phyloP scores from a whole-genome alignment of 2,329 filamentous ascomycete species.

The Aspergillus clavatus region DNA sequence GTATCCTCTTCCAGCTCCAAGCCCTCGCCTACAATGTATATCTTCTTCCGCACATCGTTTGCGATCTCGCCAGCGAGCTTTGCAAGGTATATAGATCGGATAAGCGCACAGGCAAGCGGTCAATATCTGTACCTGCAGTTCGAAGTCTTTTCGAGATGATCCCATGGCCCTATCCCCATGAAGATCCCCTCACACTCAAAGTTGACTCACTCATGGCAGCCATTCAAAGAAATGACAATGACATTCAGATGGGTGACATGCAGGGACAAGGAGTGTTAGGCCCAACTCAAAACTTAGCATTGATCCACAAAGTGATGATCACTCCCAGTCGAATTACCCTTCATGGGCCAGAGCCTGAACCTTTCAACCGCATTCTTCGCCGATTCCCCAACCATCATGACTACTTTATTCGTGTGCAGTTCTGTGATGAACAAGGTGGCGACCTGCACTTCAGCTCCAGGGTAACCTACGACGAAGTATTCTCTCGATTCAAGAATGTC shows the following conservation, averaged over 20 bases:
- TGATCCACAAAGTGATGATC: conserved; percentile 53
- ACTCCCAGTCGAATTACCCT: conserved; percentile 55
- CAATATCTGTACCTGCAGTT: conserved; percentile 51
- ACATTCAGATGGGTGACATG: conserved; percentile 19
- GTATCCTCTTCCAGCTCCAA: conserved; percentile 58
- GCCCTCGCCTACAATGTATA: conserved; percentile 59
- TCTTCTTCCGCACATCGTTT: conserved; percentile 52
- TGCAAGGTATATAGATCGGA: conserved; percentile 25
- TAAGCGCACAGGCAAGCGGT: conserved; percentile 21
- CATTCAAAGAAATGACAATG: conserved; percentile 41
- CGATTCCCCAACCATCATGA: conserved; percentile 22
- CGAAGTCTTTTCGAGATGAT: conserved; percentile 51
- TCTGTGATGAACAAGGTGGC: conserved; percentile 24
- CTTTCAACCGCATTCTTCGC: conserved; percentile 27
- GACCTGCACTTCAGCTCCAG: conserved; percentile 16
- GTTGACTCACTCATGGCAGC: conserved; percentile 38
- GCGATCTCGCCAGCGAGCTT: conserved; percentile 45
- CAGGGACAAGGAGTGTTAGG: conserved; percentile 16
- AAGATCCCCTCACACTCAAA: conserved; percentile 41
- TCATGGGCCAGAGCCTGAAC: conserved; percentile 52
- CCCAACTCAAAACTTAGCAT: conserved; percentile 39
- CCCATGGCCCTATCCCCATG: conserved; percentile 51
- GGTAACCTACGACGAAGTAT: conserved; percentile 17
- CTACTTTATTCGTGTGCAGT: conserved; percentile 23
- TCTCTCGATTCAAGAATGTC: conserved; percentile 55